These are phyloP conservation scores for Arthrobotrys pseudoclavata DNA, from an alignment of 2,329 filamentous ascomycete genomes.

Conservation along the genomic window DNA sequence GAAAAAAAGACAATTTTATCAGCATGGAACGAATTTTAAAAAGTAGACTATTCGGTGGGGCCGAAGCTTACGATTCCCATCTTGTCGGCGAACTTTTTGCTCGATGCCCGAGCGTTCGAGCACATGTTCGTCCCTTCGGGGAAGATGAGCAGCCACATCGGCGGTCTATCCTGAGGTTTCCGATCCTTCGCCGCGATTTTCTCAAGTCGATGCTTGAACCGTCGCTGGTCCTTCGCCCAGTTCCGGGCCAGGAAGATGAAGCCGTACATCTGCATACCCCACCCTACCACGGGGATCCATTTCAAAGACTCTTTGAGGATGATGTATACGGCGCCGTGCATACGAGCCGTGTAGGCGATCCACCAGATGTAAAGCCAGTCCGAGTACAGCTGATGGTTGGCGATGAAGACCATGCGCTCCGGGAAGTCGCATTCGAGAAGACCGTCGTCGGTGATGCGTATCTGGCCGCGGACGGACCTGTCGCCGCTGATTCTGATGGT, in stretches of 20 bases:
- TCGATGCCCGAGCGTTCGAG: conserved; percentile 77
- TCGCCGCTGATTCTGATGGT: conserved; percentile 86
- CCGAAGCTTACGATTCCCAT: conserved; percentile 70
- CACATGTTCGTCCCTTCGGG: conserved; percentile 89
- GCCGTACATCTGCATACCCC: conserved; percentile 84
- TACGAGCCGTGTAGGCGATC: conserved; percentile 86
- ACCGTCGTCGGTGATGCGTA: conserved; percentile 78
- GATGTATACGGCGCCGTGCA: conserved; percentile 90
- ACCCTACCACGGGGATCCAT: conserved; percentile 81
- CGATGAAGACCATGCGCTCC: conserved; percentile 83
- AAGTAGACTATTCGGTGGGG: not conserved
- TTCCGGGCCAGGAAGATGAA: conserved; percentile 95
- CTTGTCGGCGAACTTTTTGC: conserved; percentile 82
- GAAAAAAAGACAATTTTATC: not conserved
- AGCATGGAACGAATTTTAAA: not conserved
- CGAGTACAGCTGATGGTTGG: conserved; percentile 91
- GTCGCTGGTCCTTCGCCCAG: conserved; percentile 82
- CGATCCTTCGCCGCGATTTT: conserved; percentile 75
- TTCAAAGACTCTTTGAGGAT: conserved; percentile 90
- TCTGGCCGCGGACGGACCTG: conserved; percentile 80
- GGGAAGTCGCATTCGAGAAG: conserved; percentile 83
- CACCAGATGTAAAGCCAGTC: conserved; percentile 96
- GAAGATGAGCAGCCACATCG: conserved; percentile 92
- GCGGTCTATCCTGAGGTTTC: conserved; percentile 72
- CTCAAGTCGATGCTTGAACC: conserved; percentile 79